These are phyloP conservation scores for Mitragyna speciosa DNA, from an alignment of 257 asterid genomes.

Conservation along the genomic window DNA sequence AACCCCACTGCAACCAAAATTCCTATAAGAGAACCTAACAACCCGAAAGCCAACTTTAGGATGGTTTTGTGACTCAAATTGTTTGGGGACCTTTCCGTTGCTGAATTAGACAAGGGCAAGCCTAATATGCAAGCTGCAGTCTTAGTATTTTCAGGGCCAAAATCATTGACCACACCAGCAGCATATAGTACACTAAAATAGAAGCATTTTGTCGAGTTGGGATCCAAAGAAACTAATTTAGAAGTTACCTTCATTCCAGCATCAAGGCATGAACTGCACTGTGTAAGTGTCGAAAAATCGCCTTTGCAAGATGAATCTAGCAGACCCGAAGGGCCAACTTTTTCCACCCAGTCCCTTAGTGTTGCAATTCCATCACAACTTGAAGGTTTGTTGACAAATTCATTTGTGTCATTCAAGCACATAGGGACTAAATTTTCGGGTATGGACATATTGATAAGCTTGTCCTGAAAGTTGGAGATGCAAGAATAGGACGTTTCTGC, in stretches of 20 bases:
- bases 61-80: not conserved
- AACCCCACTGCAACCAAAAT: slow-evolving; percentile 16
- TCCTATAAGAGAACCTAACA: slow-evolving; percentile 42
- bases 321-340: slow-evolving; percentile 22
- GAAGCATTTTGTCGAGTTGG: slow-evolving; percentile 51
- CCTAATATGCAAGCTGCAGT: slow-evolving; percentile 55
- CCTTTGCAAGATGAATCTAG: slow-evolving; percentile 53
- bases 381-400: slow-evolving; percentile 28
- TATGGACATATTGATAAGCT: slow-evolving; percentile 26
- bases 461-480: slow-evolving; percentile 27
- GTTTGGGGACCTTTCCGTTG: not conserved
- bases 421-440: slow-evolving; percentile 17
- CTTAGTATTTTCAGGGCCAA: slow-evolving; percentile 46
- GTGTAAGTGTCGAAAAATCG: slow-evolving; percentile 43
- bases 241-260: slow-evolving; percentile 52
- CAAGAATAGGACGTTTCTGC: slow-evolving; percentile 43
- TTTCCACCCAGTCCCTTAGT: slow-evolving; percentile 36
- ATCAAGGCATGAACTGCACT: slow-evolving; percentile 53
- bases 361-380: slow-evolving; percentile 55
- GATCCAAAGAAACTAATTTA: slow-evolving; percentile 39
- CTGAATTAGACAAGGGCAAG: slow-evolving; percentile 31
- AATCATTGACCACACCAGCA: slow-evolving; percentile 53
- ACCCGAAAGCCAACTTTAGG: slow-evolving; percentile 35
- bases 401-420: slow-evolving; percentile 51
- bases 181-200: slow-evolving; percentile 49